Percentiles rank a stretch among this genome's conserved stretches.
Conservation (phyloP, 768 basidiomycete genomes). For the Clitopilus passeckerianus region DNA sequence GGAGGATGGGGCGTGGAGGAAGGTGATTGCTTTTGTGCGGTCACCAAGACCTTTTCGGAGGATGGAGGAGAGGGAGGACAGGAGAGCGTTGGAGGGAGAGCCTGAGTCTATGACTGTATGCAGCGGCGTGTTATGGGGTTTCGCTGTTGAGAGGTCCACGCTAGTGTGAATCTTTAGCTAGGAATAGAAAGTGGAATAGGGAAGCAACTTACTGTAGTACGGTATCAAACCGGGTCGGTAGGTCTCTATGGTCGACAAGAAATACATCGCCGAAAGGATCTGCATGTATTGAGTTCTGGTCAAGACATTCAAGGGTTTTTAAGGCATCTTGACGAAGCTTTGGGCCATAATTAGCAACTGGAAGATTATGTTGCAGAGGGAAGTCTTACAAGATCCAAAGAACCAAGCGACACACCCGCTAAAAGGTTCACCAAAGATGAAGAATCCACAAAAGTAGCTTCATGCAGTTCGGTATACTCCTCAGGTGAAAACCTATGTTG, state of each 20-base stretch:
- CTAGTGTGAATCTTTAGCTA: slow-evolving; percentile 26
- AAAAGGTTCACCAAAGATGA: slow-evolving; percentile 75
- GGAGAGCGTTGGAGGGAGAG: slow-evolving; percentile 48
- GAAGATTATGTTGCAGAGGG: not conserved
- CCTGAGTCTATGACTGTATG: slow-evolving; percentile 55
- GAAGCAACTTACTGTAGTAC: slow-evolving; percentile 48
- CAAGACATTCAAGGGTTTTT: slow-evolving; percentile 63
- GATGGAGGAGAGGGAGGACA: slow-evolving; percentile 44
- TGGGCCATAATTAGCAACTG: not conserved
- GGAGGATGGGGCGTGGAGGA: slow-evolving; percentile 48
- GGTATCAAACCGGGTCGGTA: slow-evolving; percentile 68
- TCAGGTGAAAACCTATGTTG: slow-evolving; percentile 62
- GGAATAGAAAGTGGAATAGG: not conserved
- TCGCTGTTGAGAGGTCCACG: slow-evolving; percentile 48
- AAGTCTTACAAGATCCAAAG: slow-evolving; percentile 64
- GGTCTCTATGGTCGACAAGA: slow-evolving; percentile 62
- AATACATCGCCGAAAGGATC: slow-evolving; percentile 74
- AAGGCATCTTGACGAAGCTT: slow-evolving; percentile 76
- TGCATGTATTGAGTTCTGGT: slow-evolving; percentile 35
- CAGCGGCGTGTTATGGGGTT: slow-evolving; percentile 35
- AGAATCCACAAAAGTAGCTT: slow-evolving; percentile 73
- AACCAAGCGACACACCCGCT: slow-evolving; percentile 68
- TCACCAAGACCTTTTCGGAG: slow-evolving; percentile 69
- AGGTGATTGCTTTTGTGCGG: slow-evolving; percentile 59
- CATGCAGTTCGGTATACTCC: slow-evolving; percentile 46